A percentile compares a stretch with the other conserved stretches of the same genome.
phyloP scores from a whole-genome alignment of 1,284 basidiomycete species.

The Naganishia sp. region DNA sequence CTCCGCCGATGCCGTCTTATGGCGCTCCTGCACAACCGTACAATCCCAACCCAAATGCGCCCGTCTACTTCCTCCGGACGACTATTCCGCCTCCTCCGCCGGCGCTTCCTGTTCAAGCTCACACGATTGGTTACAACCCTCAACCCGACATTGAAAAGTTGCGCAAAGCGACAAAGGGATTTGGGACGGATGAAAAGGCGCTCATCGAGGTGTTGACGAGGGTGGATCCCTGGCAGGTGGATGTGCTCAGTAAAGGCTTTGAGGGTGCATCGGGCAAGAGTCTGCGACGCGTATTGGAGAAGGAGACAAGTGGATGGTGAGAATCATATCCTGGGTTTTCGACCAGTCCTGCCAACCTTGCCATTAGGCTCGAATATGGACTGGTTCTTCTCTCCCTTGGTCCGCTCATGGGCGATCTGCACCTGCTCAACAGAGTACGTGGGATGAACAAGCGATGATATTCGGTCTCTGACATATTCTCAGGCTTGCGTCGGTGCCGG shows the following conservation, averaged over 20 bases:
- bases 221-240: constrained; percentile 53
- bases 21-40: constrained; percentile 8
- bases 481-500: constrained; percentile 51
- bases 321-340: constrained; percentile 16
- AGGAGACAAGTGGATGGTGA: constrained; percentile 52
- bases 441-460: neutral
- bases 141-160: constrained; percentile 52
- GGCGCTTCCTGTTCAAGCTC: constrained; percentile 41
- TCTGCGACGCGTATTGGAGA: constrained; percentile 50
- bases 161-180: constrained; percentile 55
- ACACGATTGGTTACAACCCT: constrained; percentile 48
- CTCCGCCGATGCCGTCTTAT: constrained; percentile 10
- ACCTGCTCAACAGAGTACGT: constrained; percentile 39
- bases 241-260: constrained; percentile 49
- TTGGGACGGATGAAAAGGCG: constrained; percentile 52
- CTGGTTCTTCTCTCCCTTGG: constrained; percentile 51
- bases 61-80: constrained; percentile 46
- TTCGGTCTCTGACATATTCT: constrained; percentile 29
- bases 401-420: constrained; percentile 50
- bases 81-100: constrained; percentile 50
- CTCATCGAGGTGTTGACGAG: constrained; percentile 50
- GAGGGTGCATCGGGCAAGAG: constrained; percentile 48
- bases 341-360: neutral
- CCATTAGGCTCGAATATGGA: constrained; percentile 49
- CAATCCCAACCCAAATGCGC: constrained; percentile 32